phyloP scores from a whole-genome alignment of 768 basidiomycete species.

The Amanita muscaria region DNA sequence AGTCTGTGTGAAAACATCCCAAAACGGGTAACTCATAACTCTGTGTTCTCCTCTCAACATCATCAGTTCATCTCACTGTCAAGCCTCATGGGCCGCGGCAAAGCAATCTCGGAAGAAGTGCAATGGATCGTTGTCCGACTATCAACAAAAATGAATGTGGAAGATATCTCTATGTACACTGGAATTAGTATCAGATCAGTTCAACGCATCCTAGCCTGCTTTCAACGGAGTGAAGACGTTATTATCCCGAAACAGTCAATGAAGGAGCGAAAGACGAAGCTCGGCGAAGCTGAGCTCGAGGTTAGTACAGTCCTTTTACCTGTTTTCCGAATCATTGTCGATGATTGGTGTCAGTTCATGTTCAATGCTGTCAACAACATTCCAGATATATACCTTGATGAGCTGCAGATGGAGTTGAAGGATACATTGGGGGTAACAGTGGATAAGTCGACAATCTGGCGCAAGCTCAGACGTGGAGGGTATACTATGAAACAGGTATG shows the following conservation, averaged over 20 bases:
- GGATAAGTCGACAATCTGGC: slow-evolving; percentile 17
- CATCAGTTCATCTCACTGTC: not conserved
- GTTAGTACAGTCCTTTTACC: not conserved
- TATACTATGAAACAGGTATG: slow-evolving; percentile 2
- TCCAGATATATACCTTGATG: slow-evolving; percentile 22
- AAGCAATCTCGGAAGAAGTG: slow-evolving; percentile 1
- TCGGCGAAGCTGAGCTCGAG: not conserved
- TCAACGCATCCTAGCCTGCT: slow-evolving; percentile 2
- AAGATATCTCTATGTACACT: slow-evolving; percentile 5
- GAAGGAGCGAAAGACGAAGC: not conserved
- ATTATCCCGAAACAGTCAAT: not conserved
- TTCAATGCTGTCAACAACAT: slow-evolving; percentile 6
- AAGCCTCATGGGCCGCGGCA: not conserved
- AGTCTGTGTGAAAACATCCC: not conserved
- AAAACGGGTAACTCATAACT: not conserved
- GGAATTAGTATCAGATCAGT: slow-evolving; percentile 4
- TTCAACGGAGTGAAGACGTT: not conserved
- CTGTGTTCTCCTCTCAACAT: not conserved
- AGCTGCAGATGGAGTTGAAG: slow-evolving; percentile 18
- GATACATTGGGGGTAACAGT: slow-evolving; percentile 14
- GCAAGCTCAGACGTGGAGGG: slow-evolving; percentile 10
- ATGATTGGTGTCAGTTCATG: slow-evolving; percentile 1
- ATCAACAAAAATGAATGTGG: not conserved
- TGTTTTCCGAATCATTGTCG: not conserved
- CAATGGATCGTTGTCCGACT: slow-evolving; percentile 6